Conservation (phyloP, 139 green algal genomes). For the Tetradesmus lagerheimii region DNA sequence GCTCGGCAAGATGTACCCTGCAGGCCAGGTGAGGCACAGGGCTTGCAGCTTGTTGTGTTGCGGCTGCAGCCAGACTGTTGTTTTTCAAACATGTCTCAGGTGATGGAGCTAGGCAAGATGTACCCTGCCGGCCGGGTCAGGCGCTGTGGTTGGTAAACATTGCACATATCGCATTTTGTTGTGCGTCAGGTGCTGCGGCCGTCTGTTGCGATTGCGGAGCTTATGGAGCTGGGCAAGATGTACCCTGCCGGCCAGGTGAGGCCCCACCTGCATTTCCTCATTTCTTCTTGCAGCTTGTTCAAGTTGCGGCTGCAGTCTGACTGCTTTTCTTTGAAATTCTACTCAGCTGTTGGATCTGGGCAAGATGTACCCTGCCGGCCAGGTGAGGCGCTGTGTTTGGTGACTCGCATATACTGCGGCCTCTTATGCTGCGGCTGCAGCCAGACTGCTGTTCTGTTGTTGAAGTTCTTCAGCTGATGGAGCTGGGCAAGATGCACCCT, state of each 20-base stretch:
- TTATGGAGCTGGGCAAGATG: slow-evolving; percentile 71
- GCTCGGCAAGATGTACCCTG: slow-evolving; percentile 59
- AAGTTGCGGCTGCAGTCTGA: too few relatives aligned
- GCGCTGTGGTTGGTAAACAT: too few relatives aligned
- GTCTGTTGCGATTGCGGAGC: slow-evolving; percentile 49
- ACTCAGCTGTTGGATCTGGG: slow-evolving; percentile 76
- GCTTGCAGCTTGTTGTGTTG: neutral
- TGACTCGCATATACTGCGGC: too few relatives aligned
- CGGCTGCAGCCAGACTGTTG: neutral
- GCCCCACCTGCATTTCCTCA: too few relatives aligned
- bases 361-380: slow-evolving; percentile 39
- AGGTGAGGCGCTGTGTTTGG: too few relatives aligned
- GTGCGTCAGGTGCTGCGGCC: too few relatives aligned
- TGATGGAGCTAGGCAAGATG: slow-evolving; percentile 71
- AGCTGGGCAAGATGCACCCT: slow-evolving; percentile 65
- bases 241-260: slow-evolving; percentile 51
- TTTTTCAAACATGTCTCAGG: slow-evolving; percentile 70
- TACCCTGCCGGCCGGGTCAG: slow-evolving; percentile 50
- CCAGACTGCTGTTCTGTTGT: slow-evolving; percentile 49
- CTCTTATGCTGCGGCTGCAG: neutral
- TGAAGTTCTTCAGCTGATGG: slow-evolving; percentile 73
- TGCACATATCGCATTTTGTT: too few relatives aligned
- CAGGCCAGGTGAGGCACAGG: neutral
- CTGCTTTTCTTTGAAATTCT: too few relatives aligned
- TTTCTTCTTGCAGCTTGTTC: too few relatives aligned